Evolutionary conservation across 202 grass and related monocot genomes (phyloP), one percentile per base, ranked within the genome.

Genomic region (Setaria italica): DNA sequence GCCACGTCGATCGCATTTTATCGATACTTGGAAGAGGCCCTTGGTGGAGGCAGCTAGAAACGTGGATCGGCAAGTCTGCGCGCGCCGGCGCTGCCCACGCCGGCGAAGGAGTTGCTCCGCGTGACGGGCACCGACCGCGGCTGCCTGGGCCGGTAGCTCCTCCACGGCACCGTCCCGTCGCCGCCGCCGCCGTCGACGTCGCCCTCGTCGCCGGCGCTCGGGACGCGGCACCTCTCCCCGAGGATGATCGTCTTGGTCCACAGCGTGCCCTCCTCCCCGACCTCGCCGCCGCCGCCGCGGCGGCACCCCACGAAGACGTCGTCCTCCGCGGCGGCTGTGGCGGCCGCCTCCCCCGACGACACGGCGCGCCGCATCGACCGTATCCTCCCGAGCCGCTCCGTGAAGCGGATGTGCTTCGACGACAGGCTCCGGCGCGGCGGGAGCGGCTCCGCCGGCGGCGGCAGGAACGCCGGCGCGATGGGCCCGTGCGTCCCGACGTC

Each of bases 161-260:
- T 90, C 45, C 81, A 79, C 70, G 56, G 46, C 17, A 74, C 25
- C 77, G 6, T 48, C 42, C 15, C 33, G 9, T 39, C 42, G 9
- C 9, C 58, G 9, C 56, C 85, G 9, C 41, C 43, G 4, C 4
- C 58, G 14, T 47, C 81, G 70, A 7, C 74, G 1, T 66, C 84
- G 25, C 87, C 86, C 7, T 87, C 90, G 2, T 87, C 83, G 9
- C 90, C 82, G 29, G 68, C 70, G 58, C 72, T 88, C 3, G 86
- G 82, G 35, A 98, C 86, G 59, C 81, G 80, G 84, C 91, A 93
- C 80, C 81, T 85, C 75, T 94, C 92, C 35, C 95, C 89, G 53
- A 98, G 88, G 62, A 98, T 95, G 53, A 95, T 93, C 2, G 83
- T 83, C 69, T 95, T 98, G 77, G 83, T 93, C 95, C 92, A 97